phyloP scores from a whole-genome alignment of 192 early-diverging fungal species.

The Backusella australiensis region DNA sequence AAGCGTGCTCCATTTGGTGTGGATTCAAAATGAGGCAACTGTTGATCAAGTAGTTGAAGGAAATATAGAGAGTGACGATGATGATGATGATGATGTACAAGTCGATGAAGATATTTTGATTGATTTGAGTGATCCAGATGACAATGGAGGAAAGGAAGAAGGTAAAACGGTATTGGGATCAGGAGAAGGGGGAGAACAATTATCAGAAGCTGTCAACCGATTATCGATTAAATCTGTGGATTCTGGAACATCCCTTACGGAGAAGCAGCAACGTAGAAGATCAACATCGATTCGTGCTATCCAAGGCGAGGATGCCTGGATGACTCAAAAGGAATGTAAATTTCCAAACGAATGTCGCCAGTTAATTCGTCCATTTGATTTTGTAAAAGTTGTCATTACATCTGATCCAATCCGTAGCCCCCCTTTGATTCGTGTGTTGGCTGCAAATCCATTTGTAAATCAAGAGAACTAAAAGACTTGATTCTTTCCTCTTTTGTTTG shows the following conservation, averaged over 20 bases:
- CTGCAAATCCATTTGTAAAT: slow-evolving; percentile 45
- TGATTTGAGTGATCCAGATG: neutral
- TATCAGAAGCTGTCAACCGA: neutral
- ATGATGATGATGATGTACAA: neutral
- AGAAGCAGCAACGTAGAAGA: slow-evolving; percentile 1
- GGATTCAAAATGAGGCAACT: slow-evolving; percentile 6
- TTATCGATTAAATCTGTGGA: neutral
- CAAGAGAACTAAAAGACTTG: neutral
- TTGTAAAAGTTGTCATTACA: slow-evolving; percentile 43
- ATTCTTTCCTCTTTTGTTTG: neutral
- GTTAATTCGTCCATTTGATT: slow-evolving; percentile 40
- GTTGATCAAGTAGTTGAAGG: slow-evolving; percentile 12
- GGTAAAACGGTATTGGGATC: neutral
- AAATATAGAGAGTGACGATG: neutral
- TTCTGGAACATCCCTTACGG: neutral
- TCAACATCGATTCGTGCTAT: slow-evolving; percentile 22
- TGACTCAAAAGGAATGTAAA: slow-evolving; percentile 15
- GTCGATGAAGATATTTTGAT: neutral
- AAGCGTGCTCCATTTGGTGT: slow-evolving; percentile 18
- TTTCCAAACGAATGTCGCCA: slow-evolving; percentile 18
- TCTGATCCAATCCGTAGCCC: slow-evolving; percentile 43
- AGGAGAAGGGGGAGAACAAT: neutral
- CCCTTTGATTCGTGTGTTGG: slow-evolving; percentile 47
- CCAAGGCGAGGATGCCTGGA: slow-evolving; percentile 11
- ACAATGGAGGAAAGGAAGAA: neutral